Evolutionary conservation across 345 rosid genomes (phyloP), one percentile per base, ranked within the genome.

Genomic region (Clarkia xantiana): DNA sequence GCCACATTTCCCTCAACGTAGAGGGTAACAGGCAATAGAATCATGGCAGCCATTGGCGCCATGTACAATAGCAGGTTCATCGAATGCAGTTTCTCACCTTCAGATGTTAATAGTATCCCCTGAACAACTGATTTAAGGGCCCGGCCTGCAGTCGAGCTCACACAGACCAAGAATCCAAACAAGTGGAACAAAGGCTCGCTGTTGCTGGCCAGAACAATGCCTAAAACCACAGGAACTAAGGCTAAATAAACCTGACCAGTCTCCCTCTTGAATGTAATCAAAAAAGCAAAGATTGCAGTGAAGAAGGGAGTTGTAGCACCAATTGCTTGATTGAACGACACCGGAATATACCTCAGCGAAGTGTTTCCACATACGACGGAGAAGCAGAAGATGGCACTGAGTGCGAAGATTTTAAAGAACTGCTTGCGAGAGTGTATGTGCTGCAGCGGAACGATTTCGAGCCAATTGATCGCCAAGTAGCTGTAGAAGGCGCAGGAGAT

Each of bases 281-380:
- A 41, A 62, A 91, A 84, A 4, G 98, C 86, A 54, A 91, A 91
- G 15, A 91, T 81, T 11, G 98, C 98, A 18, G 96, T 91, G 72
- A 91, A 91, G 55, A 91, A 91, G 0, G 98, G 98, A 47, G 98
- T 91, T 5, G 98, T 91, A 0, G 98, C 98, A n/a, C 96, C 98
- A 42, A 86, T 84, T 1, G 94, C 94, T 49, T 91, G 98, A 41
- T 91, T 91, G 50, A 91, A 91, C n/a, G 98, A 91, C 3, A 91
- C 95, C 10, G 98, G 98, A 29, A 91, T 73, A 76, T 91, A 91
- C 47, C 98, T 72, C 5, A 91, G 77, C 0, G 87, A 81, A 14
- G 96, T 91, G 66, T 91, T 91, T 2, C 98, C 98, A 46, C 96
- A 91, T 1, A 91, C 98, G 7, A 91, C 98, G 3, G 98, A 91